Evolutionary conservation across 805 yeast species (phyloP), one percentile per base, ranked within the genome.

Genomic region (Metschnikowia cerradonensis): DNA sequence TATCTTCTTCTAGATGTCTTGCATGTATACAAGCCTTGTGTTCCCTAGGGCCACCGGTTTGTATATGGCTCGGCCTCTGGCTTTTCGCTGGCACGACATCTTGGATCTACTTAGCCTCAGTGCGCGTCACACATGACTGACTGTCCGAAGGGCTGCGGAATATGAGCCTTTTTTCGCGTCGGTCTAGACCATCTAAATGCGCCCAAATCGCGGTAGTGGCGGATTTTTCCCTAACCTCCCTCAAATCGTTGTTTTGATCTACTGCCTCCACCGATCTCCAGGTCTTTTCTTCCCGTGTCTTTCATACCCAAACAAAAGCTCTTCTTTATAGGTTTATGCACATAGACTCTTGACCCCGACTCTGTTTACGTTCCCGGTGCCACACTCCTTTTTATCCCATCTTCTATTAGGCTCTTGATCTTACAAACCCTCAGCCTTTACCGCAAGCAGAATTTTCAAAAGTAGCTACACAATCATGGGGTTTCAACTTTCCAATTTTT

Each of bases 401-500:
- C 40, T 13, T 37, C 23, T 13, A 15, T 14, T 10, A 36, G 22
- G 19, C 22, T 19, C n/a, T 13, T 6, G 13, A 19, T 14, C 26
- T 20, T 17, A 3, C 22, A 37, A 20, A 37, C 20, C 26, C 39
- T 17, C 39, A 36, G 26, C 30, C 30, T 23, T 23, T 26, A 26
- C 30, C 30, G 30, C 30, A 26, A 26, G 11, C 30, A 26, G 30
- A 26, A 26, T 26, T 26, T 26, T 26, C 31, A 2, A n/a, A 22
- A 23, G 7, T 14, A 20, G 5, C 19, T n/a, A 11, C 15, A 20
- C 4, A 11, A 39, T 6, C 45, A 73, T 73, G 78, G 67, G 70
- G 19, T 63, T 71, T 52, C 61, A 60, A 34, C 42, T 73, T 40
- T 75, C 81, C 20, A 83, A 84, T 58, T 72, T 88, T 52, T 65